Percentiles rank a stretch among this genome's conserved stretches.
These are phyloP conservation scores for Talaromyces ruber DNA, from an alignment of 495 filamentous ascomycete genomes.

Conservation along the genomic window DNA sequence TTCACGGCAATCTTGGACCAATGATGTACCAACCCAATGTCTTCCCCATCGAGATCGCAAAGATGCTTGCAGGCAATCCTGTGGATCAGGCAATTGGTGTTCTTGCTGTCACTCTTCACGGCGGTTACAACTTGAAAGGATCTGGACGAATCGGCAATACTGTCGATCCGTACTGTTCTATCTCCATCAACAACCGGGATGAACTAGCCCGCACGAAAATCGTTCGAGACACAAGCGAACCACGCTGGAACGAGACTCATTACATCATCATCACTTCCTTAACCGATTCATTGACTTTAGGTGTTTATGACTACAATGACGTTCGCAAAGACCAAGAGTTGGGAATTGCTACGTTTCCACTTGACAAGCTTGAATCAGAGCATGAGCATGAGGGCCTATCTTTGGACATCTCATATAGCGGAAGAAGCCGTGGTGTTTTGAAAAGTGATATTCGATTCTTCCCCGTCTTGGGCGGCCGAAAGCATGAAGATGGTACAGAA, in stretches of 20 bases:
- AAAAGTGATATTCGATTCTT: conserved; percentile 87
- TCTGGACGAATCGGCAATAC: conserved; percentile 88
- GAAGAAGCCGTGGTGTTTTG: conserved; percentile 71
- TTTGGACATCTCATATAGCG: conserved; percentile 76
- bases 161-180: conserved; percentile 80
- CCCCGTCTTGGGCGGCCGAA: conserved; percentile 70
- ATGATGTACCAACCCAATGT: conserved; percentile 98
- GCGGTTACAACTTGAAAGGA: conserved; percentile 87
- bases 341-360: conserved; percentile 70
- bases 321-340: conserved; percentile 94
- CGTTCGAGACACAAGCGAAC: conserved; percentile 73
- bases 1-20: conserved; percentile 81
- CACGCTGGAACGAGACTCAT: conserved; percentile 92
- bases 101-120: conserved; percentile 81
- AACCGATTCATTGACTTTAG: conserved; percentile 73
- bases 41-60: conserved; percentile 96
- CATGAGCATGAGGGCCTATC: conserved; percentile 73
- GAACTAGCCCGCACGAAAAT: conserved; percentile 84
- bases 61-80: conserved; percentile 92
- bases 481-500: conserved; percentile 64
- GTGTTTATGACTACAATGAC: conserved; percentile 89
- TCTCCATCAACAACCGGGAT: conserved; percentile 77
- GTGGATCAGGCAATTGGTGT: conserved; percentile 96
- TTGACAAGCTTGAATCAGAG: conserved; percentile 69
- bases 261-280: conserved; percentile 89